Conservation (phyloP, 345 rosid genomes). For the Luvunga scandens region DNA sequence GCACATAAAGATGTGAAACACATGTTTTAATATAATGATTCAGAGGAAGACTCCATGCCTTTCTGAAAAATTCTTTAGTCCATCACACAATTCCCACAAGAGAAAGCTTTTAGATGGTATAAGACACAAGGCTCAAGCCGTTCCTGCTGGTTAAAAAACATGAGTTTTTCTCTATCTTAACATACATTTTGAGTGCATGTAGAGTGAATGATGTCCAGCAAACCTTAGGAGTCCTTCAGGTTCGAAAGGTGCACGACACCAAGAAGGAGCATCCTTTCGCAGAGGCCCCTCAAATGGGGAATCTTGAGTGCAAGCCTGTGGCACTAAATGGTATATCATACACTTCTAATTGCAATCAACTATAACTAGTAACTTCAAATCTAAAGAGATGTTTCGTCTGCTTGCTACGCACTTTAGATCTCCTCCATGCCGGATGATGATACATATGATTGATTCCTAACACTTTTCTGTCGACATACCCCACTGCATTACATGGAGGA, state of each 20-base stretch:
- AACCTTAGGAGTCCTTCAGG: constrained; percentile 93
- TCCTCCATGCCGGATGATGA: constrained; percentile 85
- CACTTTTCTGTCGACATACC: constrained; percentile 67
- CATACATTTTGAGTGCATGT: not conserved
- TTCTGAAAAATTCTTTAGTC: not conserved
- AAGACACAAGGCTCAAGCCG: not conserved
- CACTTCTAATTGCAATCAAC: not conserved
- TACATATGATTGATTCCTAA: constrained; percentile 78
- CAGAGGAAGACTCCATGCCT: too few species aligned
- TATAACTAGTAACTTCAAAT: constrained; percentile 10
- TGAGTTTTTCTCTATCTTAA: not conserved
- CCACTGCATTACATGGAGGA: constrained; percentile 90
- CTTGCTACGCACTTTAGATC: constrained; percentile 56
- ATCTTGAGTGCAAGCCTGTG: constrained; percentile 69
- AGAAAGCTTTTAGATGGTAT: constrained; percentile 1
- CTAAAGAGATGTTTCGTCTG: not conserved
- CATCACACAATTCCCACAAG: not conserved
- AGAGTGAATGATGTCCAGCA: constrained; percentile 3
- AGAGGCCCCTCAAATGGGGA: constrained; percentile 68
- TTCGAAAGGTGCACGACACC: constrained; percentile 92
- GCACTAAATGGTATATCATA: constrained; percentile 23
- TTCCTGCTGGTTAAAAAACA: not conserved
- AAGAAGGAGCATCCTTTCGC: constrained; percentile 59
- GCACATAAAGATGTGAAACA: not conserved
- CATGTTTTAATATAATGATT: not conserved